phyloP scores from a whole-genome alignment of 2,329 filamentous ascomycete species.

The Massarina eburnea region DNA sequence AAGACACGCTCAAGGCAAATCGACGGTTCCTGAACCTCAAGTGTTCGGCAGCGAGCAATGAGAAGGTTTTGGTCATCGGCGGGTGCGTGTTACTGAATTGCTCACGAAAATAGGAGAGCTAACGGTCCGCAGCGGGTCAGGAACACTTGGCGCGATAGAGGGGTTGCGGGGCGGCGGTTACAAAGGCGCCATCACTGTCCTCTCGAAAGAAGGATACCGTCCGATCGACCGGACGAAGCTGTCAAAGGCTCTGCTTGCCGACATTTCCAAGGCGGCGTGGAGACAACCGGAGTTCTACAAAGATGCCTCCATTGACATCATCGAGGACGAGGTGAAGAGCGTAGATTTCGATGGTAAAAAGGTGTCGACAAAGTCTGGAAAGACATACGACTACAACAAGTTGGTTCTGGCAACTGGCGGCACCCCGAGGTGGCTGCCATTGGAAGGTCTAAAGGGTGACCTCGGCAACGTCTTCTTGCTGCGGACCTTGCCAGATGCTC shows the following conservation, averaged over 20 bases:
- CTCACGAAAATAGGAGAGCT: slow-evolving; percentile 1
- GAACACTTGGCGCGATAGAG: slow-evolving; percentile 78
- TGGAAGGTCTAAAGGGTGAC: slow-evolving; percentile 79
- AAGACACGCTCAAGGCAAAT: slow-evolving; percentile 74
- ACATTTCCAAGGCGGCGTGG: slow-evolving; percentile 75
- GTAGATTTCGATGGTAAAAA: slow-evolving; percentile 76
- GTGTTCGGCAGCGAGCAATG: slow-evolving; percentile 60
- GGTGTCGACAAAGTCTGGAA: slow-evolving; percentile 73
- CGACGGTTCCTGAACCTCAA: slow-evolving; percentile 73
- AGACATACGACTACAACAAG: slow-evolving; percentile 77
- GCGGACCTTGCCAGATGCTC: slow-evolving; percentile 73
- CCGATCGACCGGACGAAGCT: slow-evolving; percentile 95
- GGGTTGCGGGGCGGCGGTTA: slow-evolving; percentile 81
- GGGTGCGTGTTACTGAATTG: slow-evolving; percentile 50
- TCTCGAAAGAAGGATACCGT: slow-evolving; percentile 80
- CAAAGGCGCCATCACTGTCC: slow-evolving; percentile 75
- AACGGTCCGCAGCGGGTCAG: slow-evolving; percentile 64
- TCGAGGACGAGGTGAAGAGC: slow-evolving; percentile 64
- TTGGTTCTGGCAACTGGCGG: slow-evolving; percentile 89
- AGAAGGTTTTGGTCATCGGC: slow-evolving; percentile 82
- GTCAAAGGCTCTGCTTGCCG: slow-evolving; percentile 87
- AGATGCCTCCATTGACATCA: slow-evolving; percentile 58
- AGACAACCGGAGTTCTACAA: slow-evolving; percentile 78
- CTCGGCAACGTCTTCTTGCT: slow-evolving; percentile 86
- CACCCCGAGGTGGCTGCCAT: slow-evolving; percentile 70